Evolutionary conservation across 2,329 filamentous ascomycete genomes (phyloP).

Genomic region (Phoma sp.): DNA sequence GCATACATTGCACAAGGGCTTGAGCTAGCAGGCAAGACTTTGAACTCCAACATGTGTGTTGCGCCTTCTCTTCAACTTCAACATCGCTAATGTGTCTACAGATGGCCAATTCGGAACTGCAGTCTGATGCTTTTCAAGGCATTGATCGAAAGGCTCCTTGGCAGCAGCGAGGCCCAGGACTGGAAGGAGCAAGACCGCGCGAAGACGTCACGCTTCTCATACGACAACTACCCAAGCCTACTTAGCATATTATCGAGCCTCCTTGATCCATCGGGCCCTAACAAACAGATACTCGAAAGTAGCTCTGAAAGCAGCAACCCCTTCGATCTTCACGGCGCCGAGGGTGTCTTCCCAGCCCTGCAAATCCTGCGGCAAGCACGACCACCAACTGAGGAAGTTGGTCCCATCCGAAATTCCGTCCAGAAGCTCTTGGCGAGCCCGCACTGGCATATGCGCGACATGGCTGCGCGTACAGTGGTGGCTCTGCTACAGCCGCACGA

Average conservation of each 20-base stretch:
- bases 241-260: conserved; percentile 68
- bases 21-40: conserved; percentile 76
- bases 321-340: conserved; percentile 51
- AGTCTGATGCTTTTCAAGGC: conserved; percentile 87
- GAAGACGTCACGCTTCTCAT: conserved; percentile 65
- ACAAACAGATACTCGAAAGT: conserved; percentile 33
- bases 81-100: conserved; percentile 40
- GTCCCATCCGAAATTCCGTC: conserved; percentile 64
- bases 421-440: conserved; percentile 68
- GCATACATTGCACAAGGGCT: conserved; percentile 75
- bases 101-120: conserved; percentile 94
- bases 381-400: conserved; percentile 63
- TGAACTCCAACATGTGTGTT: conserved; percentile 76
- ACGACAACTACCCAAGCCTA: conserved; percentile 71
- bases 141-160: conserved; percentile 78
- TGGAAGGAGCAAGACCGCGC: conserved; percentile 57
- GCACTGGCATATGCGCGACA: conserved; percentile 82
- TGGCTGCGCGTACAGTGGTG: conserved; percentile 73
- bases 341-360: conserved; percentile 82
- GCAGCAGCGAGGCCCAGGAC: conserved; percentile 69
- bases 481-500: conserved; percentile 39
- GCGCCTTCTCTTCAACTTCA: neutral
- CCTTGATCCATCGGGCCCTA: conserved; percentile 50
- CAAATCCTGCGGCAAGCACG: conserved; percentile 77
- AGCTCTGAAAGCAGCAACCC: conserved; percentile 31